Evolutionary conservation across 2,329 filamentous ascomycete genomes (phyloP).

Genomic region (Mollisia scopiformis): DNA sequence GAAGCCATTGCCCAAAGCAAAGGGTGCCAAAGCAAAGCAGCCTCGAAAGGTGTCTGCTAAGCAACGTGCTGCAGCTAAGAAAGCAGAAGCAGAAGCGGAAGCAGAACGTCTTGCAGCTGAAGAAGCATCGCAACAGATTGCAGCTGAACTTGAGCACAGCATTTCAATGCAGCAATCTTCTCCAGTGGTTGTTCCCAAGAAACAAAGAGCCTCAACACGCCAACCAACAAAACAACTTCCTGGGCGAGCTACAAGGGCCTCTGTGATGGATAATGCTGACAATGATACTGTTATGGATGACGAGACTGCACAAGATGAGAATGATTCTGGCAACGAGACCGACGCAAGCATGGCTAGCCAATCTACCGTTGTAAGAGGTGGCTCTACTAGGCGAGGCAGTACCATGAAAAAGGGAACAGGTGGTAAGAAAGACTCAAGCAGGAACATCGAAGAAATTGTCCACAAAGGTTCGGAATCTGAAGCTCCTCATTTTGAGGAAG

Average conservation of each 20-base stretch:
- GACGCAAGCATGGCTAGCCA: conserved; percentile 36
- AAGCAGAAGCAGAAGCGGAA: conserved; percentile 27
- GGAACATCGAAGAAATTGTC: conserved; percentile 32
- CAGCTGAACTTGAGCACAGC: conserved; percentile 29
- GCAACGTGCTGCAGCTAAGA: conserved; percentile 33
- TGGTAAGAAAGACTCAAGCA: conserved; percentile 27
- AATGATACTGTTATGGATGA: conserved; percentile 14
- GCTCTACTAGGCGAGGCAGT: conserved; percentile 24
- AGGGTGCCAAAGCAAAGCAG: conserved; percentile 32
- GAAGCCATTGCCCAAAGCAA: conserved; percentile 33
- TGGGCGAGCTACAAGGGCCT: conserved; percentile 24
- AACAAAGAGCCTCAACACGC: conserved; percentile 22
- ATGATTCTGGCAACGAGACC: conserved; percentile 37
- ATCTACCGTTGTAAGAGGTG: conserved; percentile 30
- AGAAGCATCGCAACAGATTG: conserved; percentile 26
- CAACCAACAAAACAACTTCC: conserved; percentile 20
- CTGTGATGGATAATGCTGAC: conserved; percentile 20
- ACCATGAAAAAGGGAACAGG: conserved; percentile 31
- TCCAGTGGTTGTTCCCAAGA: conserved; percentile 27
- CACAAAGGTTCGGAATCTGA: conserved; percentile 13
- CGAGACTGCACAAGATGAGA: conserved; percentile 30
- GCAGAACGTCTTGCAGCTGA: conserved; percentile 20
- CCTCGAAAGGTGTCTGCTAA: conserved; percentile 35
- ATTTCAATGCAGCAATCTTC: conserved; percentile 29
- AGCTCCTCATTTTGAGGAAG: background rate